Evolutionary conservation across 441 rosid genomes (phyloP), one percentile per base, ranked within the genome.

Genomic region (Corymbia calophylla): DNA sequence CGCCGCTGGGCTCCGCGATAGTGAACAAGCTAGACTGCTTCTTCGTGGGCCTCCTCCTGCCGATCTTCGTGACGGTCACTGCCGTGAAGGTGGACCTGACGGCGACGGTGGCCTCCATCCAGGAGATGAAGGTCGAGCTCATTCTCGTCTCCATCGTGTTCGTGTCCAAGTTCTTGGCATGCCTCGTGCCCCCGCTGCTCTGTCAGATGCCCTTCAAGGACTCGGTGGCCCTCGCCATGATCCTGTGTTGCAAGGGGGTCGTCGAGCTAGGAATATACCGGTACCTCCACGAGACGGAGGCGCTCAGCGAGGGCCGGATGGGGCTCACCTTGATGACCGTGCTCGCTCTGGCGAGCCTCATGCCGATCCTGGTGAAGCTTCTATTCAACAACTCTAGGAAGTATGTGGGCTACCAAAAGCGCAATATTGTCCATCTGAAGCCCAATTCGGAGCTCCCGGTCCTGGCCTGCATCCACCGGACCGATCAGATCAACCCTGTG

Each of bases 181-280:
- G 64, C 48, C 48, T 86, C n/a, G 64, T 86, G 27, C 87, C 87
- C 48, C 4, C 66, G 48, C 17, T 86, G 29, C 47, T 86, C 49
- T 86, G 89, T 70, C 91, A 92, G 32, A 77, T 94, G 90, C 91
- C 92, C 68, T 7, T 56, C 10, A 91, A 56, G 18, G 96, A 96
- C 86, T 93, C 95, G 64, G 27, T 92, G 70, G 92, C 93, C 86
- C 91, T 95, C 86, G 87, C 95, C 27, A 91, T 95, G 29, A 91
- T 96, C 53, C 88, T 95, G 90, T 92, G 89, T 90, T 90, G 89
- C 88, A 95, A 94, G 88, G 96, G 97, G 35, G 90, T 93, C 66
- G 88, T 91, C 5, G 95, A 93, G 81, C 58, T 95, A 60, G 95
- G 92, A 53, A 68, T 88, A 21, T 62, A 89, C 23, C 77, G 54